A percentile compares a stretch with the other conserved stretches of the same genome.
Conservation (phyloP, 2,329 filamentous ascomycete species). For the Exophiala aquamarina region DNA sequence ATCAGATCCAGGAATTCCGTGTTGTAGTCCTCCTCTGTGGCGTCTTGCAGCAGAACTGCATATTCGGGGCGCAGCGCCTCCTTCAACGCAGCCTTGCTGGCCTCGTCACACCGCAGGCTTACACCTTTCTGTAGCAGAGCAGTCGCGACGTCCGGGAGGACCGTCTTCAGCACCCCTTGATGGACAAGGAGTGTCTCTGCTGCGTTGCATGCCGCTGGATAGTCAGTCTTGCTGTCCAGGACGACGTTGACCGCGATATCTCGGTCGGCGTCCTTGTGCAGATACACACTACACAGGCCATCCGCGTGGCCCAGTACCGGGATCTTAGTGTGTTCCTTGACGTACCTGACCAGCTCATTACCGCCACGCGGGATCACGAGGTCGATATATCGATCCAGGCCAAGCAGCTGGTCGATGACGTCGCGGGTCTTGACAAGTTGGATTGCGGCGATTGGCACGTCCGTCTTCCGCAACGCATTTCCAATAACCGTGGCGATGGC, state of each 20-base stretch:
- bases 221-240: conserved; percentile 89
- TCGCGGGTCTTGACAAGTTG: conserved; percentile 94
- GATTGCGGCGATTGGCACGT: conserved; percentile 81
- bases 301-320: conserved; percentile 96
- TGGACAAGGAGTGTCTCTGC: conserved; percentile 91
- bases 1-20: conserved; percentile 88
- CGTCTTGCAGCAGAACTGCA: conserved; percentile 59
- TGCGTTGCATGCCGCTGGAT: conserved; percentile 93
- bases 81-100: conserved; percentile 64
- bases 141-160: conserved; percentile 71
- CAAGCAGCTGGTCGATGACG: conserved; percentile 82
- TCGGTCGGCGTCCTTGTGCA: conserved; percentile 74
- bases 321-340: conserved; percentile 89
- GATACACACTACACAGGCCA: conserved; percentile 83
- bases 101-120: conserved; percentile 73
- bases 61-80: conserved; percentile 44
- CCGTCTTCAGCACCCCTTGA: conserved; percentile 62
- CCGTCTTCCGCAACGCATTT: conserved; percentile 66
- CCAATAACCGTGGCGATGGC: conserved; percentile 87
- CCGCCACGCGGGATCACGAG: conserved; percentile 90
- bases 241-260: conserved; percentile 73
- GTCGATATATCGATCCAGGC: conserved; percentile 83
- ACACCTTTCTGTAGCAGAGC: conserved; percentile 77
- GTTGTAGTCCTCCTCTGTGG: conserved; percentile 70
- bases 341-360: conserved; percentile 85